phyloP scores from a whole-genome alignment of 306 rosid species.

The Prunus persica region DNA sequence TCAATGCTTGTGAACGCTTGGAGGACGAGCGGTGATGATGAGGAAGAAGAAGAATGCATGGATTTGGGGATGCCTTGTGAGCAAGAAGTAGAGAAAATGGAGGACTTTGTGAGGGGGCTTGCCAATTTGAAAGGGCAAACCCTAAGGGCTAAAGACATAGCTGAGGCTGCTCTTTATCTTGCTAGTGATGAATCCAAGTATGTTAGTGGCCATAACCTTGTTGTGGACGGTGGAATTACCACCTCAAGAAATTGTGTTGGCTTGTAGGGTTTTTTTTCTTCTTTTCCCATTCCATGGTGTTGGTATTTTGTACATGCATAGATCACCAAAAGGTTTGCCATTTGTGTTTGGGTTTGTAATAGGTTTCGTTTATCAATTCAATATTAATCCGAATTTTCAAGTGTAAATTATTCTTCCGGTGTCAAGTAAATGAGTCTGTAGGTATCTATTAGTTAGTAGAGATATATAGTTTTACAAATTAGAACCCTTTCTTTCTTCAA shows the following conservation, averaged over 20 bases:
- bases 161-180: conserved; percentile 90
- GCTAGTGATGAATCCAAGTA: conserved; percentile 92
- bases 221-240: conserved; percentile 90
- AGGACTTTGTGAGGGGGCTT: conserved; percentile 75
- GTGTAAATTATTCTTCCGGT: background rate
- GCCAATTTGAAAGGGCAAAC: conserved; percentile 71
- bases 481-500: background rate
- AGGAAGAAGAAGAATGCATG: conserved; percentile 15
- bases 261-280: conserved; percentile 17
- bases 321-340: background rate
- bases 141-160: conserved; percentile 63
- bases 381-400: background rate
- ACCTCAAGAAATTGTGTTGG: conserved; percentile 73
- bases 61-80: conserved; percentile 46
- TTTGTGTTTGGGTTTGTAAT: background rate
- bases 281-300: conserved; percentile 9
- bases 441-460: too few relatives aligned
- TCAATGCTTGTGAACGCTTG: conserved; percentile 81
- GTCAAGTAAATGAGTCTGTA: too few relatives aligned
- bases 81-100: conserved; percentile 69
- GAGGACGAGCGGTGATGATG: conserved; percentile 35
- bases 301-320: conserved; percentile 3
- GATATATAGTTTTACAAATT: too few relatives aligned
- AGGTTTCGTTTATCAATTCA: background rate
- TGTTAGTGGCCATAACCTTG: conserved; percentile 91